Base-by-base conservation (phyloP, 805 yeast species). In the Pichia manshurica region DNA sequence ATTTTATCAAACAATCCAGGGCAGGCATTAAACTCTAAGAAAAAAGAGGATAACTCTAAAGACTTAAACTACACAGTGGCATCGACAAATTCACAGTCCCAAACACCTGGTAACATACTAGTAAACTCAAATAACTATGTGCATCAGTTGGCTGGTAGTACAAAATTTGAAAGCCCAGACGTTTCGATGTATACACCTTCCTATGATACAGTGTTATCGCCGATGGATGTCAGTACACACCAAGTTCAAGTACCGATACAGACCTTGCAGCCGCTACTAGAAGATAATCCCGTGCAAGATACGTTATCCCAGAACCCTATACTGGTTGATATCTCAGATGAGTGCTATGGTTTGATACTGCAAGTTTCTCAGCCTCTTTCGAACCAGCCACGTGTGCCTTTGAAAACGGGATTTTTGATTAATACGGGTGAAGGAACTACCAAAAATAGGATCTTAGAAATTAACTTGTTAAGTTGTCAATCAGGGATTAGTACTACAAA, bases 391-490 rank as follows among this genome's bases (percentile, higher is more conserved):
- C 69, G 90, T 44, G 69, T 82, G 45, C 84, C 90, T 2, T 75
- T 84, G 56, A 78, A 79, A 52, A 79, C 87, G 1, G 93, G 93
- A 0, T 84, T 80, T 50, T 62, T 86, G 46, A 56, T 82, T 7
- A 80, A 75, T 35, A 54, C 54, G 3, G 58, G 56, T 4, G 47
- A 46, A n/a, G 56, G 57, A 5, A 47, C 46, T 20, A 48, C 45
- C 16, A 54, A 53, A 28, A 53, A 48, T 21, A 57, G 49, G 33
- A 40, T 75, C 4, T 74, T 80, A 51, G 93, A 85, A 56, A 77
- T 83, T 6, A 83, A 80, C 53, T 66, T 86, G 29, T 64, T 86
- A 53, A 84, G 89, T 58, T 85, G 91, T 56, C 87, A 89, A 16
- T 77, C 79, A 34, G 79, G 79, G 36, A 77, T 85, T 63, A 74